A percentile compares a stretch with the other conserved stretches of the same genome.
phyloP scores from a whole-genome alignment of 2,329 filamentous ascomycete genomes.

The Nothopassalora personata region DNA sequence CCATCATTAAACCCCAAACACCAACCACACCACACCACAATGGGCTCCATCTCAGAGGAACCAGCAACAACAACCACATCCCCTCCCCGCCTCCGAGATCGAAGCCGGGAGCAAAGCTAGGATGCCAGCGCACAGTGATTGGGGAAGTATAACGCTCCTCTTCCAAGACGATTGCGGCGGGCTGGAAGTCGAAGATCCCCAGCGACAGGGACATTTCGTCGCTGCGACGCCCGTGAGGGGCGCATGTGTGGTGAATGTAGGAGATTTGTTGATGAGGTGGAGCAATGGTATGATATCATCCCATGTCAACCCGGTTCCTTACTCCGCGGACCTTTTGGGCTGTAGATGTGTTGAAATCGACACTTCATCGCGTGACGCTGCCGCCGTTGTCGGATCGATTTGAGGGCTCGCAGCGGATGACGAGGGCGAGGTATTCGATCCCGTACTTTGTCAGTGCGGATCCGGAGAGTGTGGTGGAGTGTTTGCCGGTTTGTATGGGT shows the following conservation, averaged over 20 bases:
- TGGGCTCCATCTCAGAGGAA: constrained; percentile 7
- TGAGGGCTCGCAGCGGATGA: constrained; percentile 25
- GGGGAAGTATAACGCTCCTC: constrained; percentile 39
- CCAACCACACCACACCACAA: not conserved
- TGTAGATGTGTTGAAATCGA: constrained; percentile 32
- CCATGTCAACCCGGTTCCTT: too few relatives aligned
- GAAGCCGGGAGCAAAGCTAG: constrained; percentile 31
- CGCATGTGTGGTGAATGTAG: constrained; percentile 37
- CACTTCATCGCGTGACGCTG: constrained; percentile 37
- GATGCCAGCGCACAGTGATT: constrained; percentile 39
- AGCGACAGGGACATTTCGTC: constrained; percentile 26
- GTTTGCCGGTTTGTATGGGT: constrained; percentile 33
- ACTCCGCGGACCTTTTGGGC: too few relatives aligned
- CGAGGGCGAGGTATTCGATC: constrained; percentile 36
- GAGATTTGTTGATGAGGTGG: constrained; percentile 39
- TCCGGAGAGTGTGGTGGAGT: constrained; percentile 36
- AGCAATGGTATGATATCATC: constrained; percentile 21
- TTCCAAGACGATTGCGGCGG: constrained; percentile 41
- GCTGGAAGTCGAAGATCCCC: constrained; percentile 36
- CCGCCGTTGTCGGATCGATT: constrained; percentile 24
- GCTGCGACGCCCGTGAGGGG: constrained; percentile 29
- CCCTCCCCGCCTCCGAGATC: constrained; percentile 27
- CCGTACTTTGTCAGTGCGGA: constrained; percentile 39
- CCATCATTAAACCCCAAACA: not conserved
- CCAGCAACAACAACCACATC: not conserved